These are phyloP conservation scores for Herpotrichia juniperi DNA, from an alignment of 2,329 filamentous ascomycete genomes.

Conservation along the genomic window DNA sequence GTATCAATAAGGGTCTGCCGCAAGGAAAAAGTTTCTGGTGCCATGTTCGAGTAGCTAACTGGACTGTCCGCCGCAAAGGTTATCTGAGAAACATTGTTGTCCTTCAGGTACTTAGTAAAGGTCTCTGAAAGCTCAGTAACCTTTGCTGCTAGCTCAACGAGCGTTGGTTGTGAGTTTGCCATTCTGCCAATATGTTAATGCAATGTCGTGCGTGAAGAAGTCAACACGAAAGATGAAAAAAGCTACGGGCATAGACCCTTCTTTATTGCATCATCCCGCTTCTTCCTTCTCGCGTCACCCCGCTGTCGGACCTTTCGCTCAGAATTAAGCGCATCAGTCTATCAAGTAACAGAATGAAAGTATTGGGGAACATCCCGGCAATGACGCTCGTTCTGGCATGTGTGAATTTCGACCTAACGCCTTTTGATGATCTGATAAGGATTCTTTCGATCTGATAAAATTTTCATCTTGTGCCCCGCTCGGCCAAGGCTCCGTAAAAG, in stretches of 20 bases:
- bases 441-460: slow-evolving; percentile 1
- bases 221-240: not conserved
- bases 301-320: not conserved
- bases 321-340: too few species aligned
- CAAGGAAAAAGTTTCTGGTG: slow-evolving; percentile 51
- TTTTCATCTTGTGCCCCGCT: not conserved
- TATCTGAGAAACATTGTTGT: slow-evolving; percentile 51
- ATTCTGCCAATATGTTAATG: not conserved
- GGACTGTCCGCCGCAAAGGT: slow-evolving; percentile 54
- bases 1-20: slow-evolving; percentile 54
- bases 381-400: not conserved
- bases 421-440: slow-evolving; percentile 1
- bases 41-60: slow-evolving; percentile 48
- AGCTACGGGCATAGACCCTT: not conserved
- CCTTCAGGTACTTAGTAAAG: slow-evolving; percentile 50
- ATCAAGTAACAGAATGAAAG: not conserved
- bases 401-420: not conserved
- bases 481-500: not conserved
- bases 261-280: not conserved
- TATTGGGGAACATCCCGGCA: not conserved
- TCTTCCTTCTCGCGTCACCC: not conserved
- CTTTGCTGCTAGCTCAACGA: slow-evolving; percentile 53
- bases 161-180: slow-evolving; percentile 31
- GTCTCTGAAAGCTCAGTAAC: slow-evolving; percentile 52
- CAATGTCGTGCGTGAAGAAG: not conserved